Conservation (phyloP, 176 grass and related monocot genomes). For the Eragrostis curvula region DNA sequence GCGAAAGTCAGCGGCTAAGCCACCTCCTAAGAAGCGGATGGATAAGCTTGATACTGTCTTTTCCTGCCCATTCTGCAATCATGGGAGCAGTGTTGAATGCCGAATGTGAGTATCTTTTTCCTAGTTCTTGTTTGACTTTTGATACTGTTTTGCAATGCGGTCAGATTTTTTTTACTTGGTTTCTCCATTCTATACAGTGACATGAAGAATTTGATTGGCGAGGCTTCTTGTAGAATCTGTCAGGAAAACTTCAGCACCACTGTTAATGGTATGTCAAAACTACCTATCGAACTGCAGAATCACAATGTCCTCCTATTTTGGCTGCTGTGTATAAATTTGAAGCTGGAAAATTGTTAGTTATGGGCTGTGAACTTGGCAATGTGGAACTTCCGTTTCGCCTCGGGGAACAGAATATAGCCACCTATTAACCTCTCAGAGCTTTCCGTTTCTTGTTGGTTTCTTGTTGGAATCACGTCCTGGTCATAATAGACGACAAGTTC, state of each 20-base stretch:
- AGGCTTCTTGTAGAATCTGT: conserved; percentile 83
- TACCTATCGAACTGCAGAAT: conserved; percentile 1
- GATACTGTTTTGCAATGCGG: background rate
- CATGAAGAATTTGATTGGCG: conserved; percentile 85
- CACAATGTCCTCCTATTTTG: background rate
- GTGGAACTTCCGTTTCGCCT: background rate
- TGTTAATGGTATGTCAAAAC: conserved; percentile 63
- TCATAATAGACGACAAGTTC: background rate
- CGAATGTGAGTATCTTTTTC: conserved; percentile 59
- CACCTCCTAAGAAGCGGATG: conserved; percentile 78
- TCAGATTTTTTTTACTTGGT: conserved; percentile 30
- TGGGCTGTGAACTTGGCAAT: background rate
- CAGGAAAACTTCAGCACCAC: conserved; percentile 87
- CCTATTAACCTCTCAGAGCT: background rate
- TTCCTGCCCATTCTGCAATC: conserved; percentile 86
- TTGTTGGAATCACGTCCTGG: background rate
- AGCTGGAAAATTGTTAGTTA: background rate
- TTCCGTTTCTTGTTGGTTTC: too few species aligned
- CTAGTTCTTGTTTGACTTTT: background rate
- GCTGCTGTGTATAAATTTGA: background rate
- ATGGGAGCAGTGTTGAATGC: conserved; percentile 72
- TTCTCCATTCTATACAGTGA: conserved; percentile 58
- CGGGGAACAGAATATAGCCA: background rate
- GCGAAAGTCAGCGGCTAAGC: conserved; percentile 73
- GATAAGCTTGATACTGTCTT: conserved; percentile 79